Percentiles rank a stretch among this genome's conserved stretches.
phyloP scores from a whole-genome alignment of 257 asterid species.

The Henckelia pumila region DNA sequence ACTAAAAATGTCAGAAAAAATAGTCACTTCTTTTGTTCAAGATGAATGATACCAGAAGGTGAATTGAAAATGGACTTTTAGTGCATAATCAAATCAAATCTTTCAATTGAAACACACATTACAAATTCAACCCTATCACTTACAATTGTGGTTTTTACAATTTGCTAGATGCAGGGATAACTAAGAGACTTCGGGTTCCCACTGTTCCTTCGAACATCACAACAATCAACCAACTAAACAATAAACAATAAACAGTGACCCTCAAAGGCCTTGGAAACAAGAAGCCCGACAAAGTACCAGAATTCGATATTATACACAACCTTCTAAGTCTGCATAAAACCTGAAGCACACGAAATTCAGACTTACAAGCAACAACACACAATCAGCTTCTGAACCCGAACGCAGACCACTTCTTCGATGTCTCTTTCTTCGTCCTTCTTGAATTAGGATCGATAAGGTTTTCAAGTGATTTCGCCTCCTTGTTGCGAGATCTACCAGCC shows the following conservation, averaged over 20 bases:
- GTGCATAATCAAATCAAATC: neutral
- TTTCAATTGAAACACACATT: neutral
- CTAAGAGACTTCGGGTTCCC: neutral
- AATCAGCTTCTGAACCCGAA: slow-evolving; percentile 83
- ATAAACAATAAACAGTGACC: slow-evolving; percentile 28
- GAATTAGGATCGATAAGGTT: slow-evolving; percentile 87
- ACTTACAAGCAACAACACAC: slow-evolving; percentile 11
- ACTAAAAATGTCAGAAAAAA: too few species aligned
- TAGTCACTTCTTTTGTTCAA: neutral
- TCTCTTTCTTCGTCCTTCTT: slow-evolving; percentile 78
- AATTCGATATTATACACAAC: slow-evolving; percentile 55
- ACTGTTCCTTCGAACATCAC: neutral
- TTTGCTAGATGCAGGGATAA: neutral
- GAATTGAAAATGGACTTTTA: neutral
- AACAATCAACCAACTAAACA: neutral
- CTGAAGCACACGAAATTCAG: slow-evolving; percentile 21
- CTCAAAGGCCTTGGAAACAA: slow-evolving; percentile 35
- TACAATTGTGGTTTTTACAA: neutral
- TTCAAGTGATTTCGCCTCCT: slow-evolving; percentile 89
- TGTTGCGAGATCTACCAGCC: slow-evolving; percentile 89
- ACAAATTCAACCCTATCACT: neutral
- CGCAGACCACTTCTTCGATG: slow-evolving; percentile 94
- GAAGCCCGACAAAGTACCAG: slow-evolving; percentile 43
- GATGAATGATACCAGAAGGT: neutral
- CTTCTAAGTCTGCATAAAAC: slow-evolving; percentile 44